Percentiles rank a stretch among this genome's conserved stretches.
phyloP scores from a whole-genome alignment of 2,329 filamentous ascomycete species.

The Aureobasidium sp. region DNA sequence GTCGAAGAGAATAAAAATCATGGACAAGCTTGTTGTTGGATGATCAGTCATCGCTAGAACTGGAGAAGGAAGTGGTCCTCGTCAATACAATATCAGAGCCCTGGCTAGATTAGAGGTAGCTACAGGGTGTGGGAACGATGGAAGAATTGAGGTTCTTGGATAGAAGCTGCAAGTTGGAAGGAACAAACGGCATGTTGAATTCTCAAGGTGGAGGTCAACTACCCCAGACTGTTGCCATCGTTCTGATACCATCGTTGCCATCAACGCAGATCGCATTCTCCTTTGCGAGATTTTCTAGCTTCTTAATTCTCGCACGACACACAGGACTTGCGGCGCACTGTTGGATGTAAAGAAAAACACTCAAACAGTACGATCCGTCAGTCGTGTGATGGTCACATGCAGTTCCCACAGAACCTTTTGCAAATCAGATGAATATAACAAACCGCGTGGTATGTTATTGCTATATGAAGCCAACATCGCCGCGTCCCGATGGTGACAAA shows the following conservation, averaged over 20 bases:
- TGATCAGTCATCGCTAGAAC: not conserved
- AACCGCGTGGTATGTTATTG: not conserved
- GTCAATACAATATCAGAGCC: not conserved
- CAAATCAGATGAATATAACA: not conserved
- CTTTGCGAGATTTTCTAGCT: conserved; percentile 4
- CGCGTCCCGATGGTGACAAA: not conserved
- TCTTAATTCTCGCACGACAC: not conserved
- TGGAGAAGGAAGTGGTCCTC: not conserved
- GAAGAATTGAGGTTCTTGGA: not conserved
- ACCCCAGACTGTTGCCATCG: not conserved
- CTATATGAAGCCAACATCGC: not conserved
- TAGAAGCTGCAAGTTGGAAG: not conserved
- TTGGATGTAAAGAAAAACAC: too few relatives aligned
- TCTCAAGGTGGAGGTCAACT: not conserved
- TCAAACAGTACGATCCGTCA: too few relatives aligned
- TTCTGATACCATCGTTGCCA: not conserved
- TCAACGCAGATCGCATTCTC: not conserved
- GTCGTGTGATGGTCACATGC: not conserved
- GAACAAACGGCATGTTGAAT: not conserved
- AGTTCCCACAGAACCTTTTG: not conserved
- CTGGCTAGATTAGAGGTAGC: not conserved
- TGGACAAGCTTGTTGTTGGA: not conserved
- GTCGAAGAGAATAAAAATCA: not conserved
- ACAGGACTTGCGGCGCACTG: not conserved
- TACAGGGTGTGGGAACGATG: not conserved